A percentile compares a stretch with the other conserved stretches of the same genome.
Conservation (phyloP, 352 stramenopile genomes). For the Globisporangium polare region DNA sequence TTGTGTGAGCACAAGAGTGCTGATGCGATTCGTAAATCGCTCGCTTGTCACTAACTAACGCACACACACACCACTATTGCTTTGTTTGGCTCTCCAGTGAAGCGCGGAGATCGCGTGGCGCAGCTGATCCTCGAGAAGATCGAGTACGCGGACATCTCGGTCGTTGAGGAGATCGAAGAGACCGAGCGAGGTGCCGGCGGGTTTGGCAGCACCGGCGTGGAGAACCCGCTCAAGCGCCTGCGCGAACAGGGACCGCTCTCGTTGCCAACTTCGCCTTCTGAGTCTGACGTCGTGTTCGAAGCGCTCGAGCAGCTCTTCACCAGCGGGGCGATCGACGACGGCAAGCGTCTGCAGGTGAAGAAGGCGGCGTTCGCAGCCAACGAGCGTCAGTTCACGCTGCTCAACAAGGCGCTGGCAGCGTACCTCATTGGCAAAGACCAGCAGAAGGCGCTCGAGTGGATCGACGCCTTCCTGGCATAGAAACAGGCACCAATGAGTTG, state of each 20-base stretch:
- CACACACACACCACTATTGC: no score
- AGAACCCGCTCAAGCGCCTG: conserved; percentile 52
- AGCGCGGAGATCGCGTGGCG: conserved; percentile 94
- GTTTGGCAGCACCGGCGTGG: conserved; percentile 95
- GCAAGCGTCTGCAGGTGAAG: conserved; percentile 50
- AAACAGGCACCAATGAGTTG: not conserved
- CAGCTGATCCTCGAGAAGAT: conserved; percentile 98
- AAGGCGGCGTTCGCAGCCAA: conserved; percentile 48
- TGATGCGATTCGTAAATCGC: no score
- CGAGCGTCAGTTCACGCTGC: conserved; percentile 50
- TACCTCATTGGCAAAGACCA: conserved; percentile 38
- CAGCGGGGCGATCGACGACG: conserved; percentile 42
- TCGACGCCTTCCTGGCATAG: conserved; percentile 49
- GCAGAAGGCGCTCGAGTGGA: conserved; percentile 60
- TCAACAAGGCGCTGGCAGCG: conserved; percentile 42
- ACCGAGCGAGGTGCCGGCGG: conserved; percentile 92
- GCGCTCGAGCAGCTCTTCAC: conserved; percentile 49
- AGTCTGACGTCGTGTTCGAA: conserved; percentile 23
- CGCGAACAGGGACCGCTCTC: conserved; percentile 15
- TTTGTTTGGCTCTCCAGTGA: conserved; percentile 40
- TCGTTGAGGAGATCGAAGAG: conserved; percentile 95
- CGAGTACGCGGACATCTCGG: conserved; percentile 84
- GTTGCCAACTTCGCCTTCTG: conserved; percentile 6
- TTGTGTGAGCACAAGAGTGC: no score
- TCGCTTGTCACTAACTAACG: not conserved